A percentile compares a stretch with the other conserved stretches of the same genome.
phyloP scores from a whole-genome alignment of 2,329 filamentous ascomycete species.

The Sclerotinia glacialis region DNA sequence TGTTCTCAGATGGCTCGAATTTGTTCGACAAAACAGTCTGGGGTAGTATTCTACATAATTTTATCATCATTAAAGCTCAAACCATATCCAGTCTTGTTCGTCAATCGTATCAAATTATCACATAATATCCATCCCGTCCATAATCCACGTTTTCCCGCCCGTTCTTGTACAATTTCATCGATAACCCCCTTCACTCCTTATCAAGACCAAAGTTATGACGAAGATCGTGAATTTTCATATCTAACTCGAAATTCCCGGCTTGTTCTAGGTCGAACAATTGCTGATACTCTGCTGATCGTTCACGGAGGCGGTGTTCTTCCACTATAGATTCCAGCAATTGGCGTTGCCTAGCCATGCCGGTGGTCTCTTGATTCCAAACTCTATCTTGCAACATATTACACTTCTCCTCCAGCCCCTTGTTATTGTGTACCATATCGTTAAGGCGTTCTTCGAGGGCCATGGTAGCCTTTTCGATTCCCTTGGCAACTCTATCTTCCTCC shows the following conservation, averaged over 20 bases:
- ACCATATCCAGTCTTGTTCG: background rate
- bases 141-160: background rate
- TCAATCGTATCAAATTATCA: background rate
- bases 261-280: background rate
- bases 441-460: background rate
- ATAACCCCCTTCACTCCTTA: background rate
- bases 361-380: background rate
- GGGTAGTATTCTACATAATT: background rate
- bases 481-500: background rate
- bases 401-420: background rate
- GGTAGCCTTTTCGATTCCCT: background rate
- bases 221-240: background rate
- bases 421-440: too few relatives aligned
- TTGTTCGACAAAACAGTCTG: too few relatives aligned
- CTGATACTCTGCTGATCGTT: background rate
- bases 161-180: background rate
- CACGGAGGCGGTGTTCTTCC: background rate
- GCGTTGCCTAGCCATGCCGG: too few relatives aligned
- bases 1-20: background rate
- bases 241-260: background rate
- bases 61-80: background rate
- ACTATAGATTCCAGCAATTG: background rate
- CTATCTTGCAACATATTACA: background rate
- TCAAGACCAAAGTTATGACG: background rate
- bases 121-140: background rate